These are phyloP conservation scores for Apium graveolens DNA, from an alignment of 129 eudicot genomes.

Conservation along the genomic window DNA sequence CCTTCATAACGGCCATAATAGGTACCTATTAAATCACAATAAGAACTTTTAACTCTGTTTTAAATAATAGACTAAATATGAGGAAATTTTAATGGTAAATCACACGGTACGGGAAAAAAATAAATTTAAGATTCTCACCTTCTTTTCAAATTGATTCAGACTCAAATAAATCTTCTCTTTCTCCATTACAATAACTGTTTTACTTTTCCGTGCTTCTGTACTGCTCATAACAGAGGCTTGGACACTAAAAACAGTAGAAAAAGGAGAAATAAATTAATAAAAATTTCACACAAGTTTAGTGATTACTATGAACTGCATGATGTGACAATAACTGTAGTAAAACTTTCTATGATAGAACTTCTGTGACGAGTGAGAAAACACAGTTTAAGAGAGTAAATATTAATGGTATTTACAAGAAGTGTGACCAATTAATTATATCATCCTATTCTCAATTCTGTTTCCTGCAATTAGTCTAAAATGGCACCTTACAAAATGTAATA, in stretches of 20 bases:
- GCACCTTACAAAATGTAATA: too few relatives aligned
- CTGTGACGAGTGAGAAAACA: background rate
- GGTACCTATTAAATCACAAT: conserved; percentile 53
- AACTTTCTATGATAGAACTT: background rate
- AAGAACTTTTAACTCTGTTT: background rate
- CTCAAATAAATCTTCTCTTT: conserved; percentile 74
- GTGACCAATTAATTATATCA: too few relatives aligned
- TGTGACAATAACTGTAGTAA: background rate
- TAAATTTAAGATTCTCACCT: conserved; percentile 31
- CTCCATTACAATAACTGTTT: conserved; percentile 72
- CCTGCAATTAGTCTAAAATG: too few relatives aligned
- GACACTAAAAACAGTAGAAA: conserved; percentile 34
- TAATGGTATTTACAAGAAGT: too few relatives aligned
- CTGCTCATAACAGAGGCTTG: conserved; percentile 93
- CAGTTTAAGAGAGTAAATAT: background rate
- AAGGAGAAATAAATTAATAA: conserved; percentile 5
- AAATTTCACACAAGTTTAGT: background rate
- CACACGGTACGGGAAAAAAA: background rate
- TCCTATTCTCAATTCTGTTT: too few relatives aligned
- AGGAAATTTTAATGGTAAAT: background rate
- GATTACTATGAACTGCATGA: background rate
- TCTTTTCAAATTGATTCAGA: conserved; percentile 54
- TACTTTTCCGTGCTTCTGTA: conserved; percentile 65
- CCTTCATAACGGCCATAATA: conserved; percentile 88
- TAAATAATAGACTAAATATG: background rate